A percentile compares a stretch with the other conserved stretches of the same genome.
phyloP scores from a whole-genome alignment of 345 rosid species.

The Lumnitzera racemosa region DNA sequence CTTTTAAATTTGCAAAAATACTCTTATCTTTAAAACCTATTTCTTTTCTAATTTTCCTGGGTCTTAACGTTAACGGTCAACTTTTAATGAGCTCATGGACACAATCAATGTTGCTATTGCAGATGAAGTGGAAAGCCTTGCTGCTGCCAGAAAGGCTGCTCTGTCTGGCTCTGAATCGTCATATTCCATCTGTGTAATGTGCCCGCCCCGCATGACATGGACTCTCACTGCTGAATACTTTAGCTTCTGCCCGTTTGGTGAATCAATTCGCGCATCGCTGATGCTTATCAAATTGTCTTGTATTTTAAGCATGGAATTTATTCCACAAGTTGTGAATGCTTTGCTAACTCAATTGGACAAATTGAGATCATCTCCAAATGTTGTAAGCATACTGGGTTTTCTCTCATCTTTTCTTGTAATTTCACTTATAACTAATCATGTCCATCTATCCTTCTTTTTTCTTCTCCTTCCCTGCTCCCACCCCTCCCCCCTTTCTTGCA shows the following conservation, averaged over 20 bases:
- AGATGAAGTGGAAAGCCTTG: constrained; percentile 99
- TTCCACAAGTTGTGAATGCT: constrained; percentile 86
- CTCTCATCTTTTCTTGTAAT: not conserved
- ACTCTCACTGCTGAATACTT: constrained; percentile 6
- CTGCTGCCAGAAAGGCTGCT: constrained; percentile 95
- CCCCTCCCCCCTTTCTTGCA: too few relatives aligned
- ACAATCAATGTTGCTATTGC: constrained; percentile 23
- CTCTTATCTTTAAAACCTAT: too few relatives aligned
- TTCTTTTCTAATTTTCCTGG: too few relatives aligned
- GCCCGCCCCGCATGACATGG: constrained; percentile 2
- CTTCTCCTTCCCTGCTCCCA: too few relatives aligned
- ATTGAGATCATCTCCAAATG: constrained; percentile 83
- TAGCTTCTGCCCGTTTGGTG: not conserved
- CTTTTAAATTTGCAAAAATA: too few relatives aligned
- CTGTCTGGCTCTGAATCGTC: constrained; percentile 98
- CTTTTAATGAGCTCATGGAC: constrained; percentile 17
- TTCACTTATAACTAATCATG: not conserved
- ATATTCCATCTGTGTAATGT: constrained; percentile 81
- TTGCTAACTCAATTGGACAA: constrained; percentile 97
- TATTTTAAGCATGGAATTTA: constrained; percentile 13
- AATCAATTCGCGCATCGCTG: too few relatives aligned
- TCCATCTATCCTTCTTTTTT: not conserved
- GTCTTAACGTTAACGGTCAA: constrained; percentile 3
- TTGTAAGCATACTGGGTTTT: constrained; percentile 19
- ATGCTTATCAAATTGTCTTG: too few relatives aligned